Base-by-base conservation (phyloP, 1,284 basidiomycete genomes). In the Papiliotrema laurentii region DNA sequence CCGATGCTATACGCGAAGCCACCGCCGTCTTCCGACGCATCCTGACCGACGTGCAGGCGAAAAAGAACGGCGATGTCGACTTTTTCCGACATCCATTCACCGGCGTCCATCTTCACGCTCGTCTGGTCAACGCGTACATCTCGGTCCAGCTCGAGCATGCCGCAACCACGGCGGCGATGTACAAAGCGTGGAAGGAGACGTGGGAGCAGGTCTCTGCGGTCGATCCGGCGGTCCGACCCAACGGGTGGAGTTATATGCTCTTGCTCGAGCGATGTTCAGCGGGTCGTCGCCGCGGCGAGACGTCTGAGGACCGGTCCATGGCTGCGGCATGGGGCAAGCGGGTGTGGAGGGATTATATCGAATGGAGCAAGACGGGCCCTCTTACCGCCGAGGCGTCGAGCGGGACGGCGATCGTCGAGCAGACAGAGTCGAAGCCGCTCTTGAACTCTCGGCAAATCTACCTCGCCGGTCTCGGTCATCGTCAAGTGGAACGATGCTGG, bases 71-170 rank as follows among this genome's bases (percentile, higher is more conserved):
- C 40, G 25, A 45, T 4, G 26, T 3, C 4, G 38, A 18, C 57
- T 46, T 34, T 26, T 28, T 67, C 34, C 47, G 58, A 51, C 51
- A 50, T 56, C 79, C 74, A 47, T 88, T 97, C 68, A 68, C 71
- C 2, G 64, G 77, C 38, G 87, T 94, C 26, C 50, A 68, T 2
- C 63, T 86, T 26, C 81, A 83, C 0, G 60, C 86, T 0, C 77
- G 80, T 1, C 78, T 97, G 7, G 64, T 93, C 56, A 89, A 89
- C 63, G 82, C 90, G 1, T 97, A 89, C 66, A 73, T 97, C 33
- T 81, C 86, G 2, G 84, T 92, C 0, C 80, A 86, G 57, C 68
- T 74, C 45, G 56, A 68, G 47, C 75, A 76, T 64, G 60, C 72
- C 14, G 27, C 79, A 0, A 73, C 79, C 2, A 67, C 87, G 34